phyloP scores from a whole-genome alignment of 768 basidiomycete genomes.

The Lentinula detonsa region DNA sequence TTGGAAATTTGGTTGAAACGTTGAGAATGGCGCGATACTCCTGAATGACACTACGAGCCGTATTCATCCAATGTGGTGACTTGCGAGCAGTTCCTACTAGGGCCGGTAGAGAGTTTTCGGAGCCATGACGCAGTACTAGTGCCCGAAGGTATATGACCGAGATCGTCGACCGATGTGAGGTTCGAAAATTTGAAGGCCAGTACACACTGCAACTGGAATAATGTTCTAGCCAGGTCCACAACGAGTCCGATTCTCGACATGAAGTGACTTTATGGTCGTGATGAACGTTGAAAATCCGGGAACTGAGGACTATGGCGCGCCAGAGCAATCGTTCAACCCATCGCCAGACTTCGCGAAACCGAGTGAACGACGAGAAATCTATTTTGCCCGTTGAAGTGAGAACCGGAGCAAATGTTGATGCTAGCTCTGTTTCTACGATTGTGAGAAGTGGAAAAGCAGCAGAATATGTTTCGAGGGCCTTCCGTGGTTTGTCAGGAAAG shows the following conservation, averaged over 20 bases:
- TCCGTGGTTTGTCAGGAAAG: constrained; percentile 35
- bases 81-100: constrained; percentile 16
- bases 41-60: constrained; percentile 59
- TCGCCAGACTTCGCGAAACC: constrained; percentile 79
- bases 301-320: constrained; percentile 65
- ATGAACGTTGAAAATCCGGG: constrained; percentile 37
- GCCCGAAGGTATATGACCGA: constrained; percentile 70
- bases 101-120: constrained; percentile 11
- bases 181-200: constrained; percentile 79
- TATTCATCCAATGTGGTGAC: constrained; percentile 53
- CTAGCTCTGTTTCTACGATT: constrained; percentile 41
- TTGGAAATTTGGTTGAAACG: constrained; percentile 70
- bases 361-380: constrained; percentile 52
- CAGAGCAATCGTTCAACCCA: constrained; percentile 82
- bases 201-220: constrained; percentile 56
- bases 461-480: constrained; percentile 54
- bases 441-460: constrained; percentile 49
- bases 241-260: constrained; percentile 19
- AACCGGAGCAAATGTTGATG: constrained; percentile 20
- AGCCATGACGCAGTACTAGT: constrained; percentile 46
- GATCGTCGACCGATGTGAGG: constrained; percentile 67
- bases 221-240: constrained; percentile 61
- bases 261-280: constrained; percentile 20
- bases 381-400: constrained; percentile 22
- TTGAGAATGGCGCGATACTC: constrained; percentile 68